These are phyloP conservation scores for Tranzscheliella williamsii DNA, from an alignment of 1,284 basidiomycete species.

Conservation along the genomic window DNA sequence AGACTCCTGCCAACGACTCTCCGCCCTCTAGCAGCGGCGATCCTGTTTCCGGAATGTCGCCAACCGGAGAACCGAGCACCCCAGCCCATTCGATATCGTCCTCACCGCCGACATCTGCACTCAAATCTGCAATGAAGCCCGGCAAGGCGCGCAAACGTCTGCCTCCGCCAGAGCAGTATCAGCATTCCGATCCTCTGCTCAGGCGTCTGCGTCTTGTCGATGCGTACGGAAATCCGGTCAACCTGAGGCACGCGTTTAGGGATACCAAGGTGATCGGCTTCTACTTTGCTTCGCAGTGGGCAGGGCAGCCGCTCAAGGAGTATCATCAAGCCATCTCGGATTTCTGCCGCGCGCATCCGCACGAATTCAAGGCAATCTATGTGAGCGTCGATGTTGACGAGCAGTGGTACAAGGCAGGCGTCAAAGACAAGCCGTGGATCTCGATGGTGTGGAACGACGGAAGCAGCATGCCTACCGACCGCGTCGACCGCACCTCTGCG, in stretches of 20 bases:
- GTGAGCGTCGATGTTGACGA: slow-evolving; percentile 60
- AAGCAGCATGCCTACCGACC: slow-evolving; percentile 42
- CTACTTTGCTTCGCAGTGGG: slow-evolving; percentile 61
- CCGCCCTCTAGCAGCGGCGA: not conserved
- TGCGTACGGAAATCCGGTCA: slow-evolving; percentile 49
- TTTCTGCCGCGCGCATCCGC: slow-evolving; percentile 52
- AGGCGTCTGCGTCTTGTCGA: slow-evolving; percentile 59
- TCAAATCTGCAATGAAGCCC: slow-evolving; percentile 58
- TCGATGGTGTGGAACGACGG: slow-evolving; percentile 62
- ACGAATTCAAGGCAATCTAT: slow-evolving; percentile 61
- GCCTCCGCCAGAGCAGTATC: slow-evolving; percentile 54
- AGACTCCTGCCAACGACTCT: not conserved
- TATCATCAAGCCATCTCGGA: slow-evolving; percentile 49
- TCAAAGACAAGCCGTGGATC: slow-evolving; percentile 57
- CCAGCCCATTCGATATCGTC: slow-evolving; percentile 5
- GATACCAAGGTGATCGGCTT: slow-evolving; percentile 60
- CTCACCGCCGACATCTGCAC: slow-evolving; percentile 20
- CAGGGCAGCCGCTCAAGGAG: slow-evolving; percentile 40
- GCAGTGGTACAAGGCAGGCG: slow-evolving; percentile 55
- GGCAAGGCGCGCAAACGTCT: slow-evolving; percentile 42
- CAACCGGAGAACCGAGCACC: slow-evolving; percentile 10
- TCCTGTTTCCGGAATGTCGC: not conserved
- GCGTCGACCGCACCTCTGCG: slow-evolving; percentile 16
- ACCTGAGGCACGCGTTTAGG: slow-evolving; percentile 53
- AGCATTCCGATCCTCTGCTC: slow-evolving; percentile 61